Percentiles rank a stretch among this genome's conserved stretches.
These are phyloP conservation scores for Aureobasidium sp. DNA, from an alignment of 2,329 filamentous ascomycete species.

Conservation along the genomic window DNA sequence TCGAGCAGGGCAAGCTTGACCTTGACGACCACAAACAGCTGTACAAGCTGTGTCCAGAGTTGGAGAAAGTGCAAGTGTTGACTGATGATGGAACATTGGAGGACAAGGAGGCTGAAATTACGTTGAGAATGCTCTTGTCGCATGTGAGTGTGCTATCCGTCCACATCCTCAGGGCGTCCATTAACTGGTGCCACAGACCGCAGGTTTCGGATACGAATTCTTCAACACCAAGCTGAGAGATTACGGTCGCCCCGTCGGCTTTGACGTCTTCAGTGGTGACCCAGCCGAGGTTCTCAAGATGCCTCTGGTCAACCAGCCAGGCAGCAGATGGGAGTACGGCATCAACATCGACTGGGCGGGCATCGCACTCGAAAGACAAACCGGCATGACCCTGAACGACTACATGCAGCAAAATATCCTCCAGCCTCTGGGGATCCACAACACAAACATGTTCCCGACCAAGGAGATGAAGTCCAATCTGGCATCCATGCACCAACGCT, in stretches of 20 bases:
- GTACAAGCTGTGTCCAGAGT: slow-evolving; percentile 37
- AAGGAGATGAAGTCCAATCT: slow-evolving; percentile 48
- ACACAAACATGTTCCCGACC: slow-evolving; percentile 52
- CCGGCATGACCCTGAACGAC: slow-evolving; percentile 37
- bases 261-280: slow-evolving; percentile 53
- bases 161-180: neutral
- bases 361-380: slow-evolving; percentile 40
- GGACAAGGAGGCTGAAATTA: slow-evolving; percentile 41
- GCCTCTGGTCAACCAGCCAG: slow-evolving; percentile 58
- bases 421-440: slow-evolving; percentile 39
- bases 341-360: slow-evolving; percentile 46
- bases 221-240: slow-evolving; percentile 39
- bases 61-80: slow-evolving; percentile 38
- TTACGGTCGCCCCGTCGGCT: slow-evolving; percentile 41
- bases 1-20: slow-evolving; percentile 36
- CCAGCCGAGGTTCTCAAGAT: slow-evolving; percentile 40
- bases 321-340: slow-evolving; percentile 50
- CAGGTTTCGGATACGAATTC: slow-evolving; percentile 54
- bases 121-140: slow-evolving; percentile 37
- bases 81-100: slow-evolving; percentile 34
- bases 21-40: slow-evolving; percentile 37
- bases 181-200: neutral
- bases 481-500: slow-evolving; percentile 51
- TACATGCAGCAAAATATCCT: slow-evolving; percentile 43
- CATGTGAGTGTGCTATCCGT: neutral